Evolutionary conservation across 495 filamentous ascomycete species (phyloP), one percentile per base, ranked within the genome.

Genomic region (Neurospora sp.): DNA sequence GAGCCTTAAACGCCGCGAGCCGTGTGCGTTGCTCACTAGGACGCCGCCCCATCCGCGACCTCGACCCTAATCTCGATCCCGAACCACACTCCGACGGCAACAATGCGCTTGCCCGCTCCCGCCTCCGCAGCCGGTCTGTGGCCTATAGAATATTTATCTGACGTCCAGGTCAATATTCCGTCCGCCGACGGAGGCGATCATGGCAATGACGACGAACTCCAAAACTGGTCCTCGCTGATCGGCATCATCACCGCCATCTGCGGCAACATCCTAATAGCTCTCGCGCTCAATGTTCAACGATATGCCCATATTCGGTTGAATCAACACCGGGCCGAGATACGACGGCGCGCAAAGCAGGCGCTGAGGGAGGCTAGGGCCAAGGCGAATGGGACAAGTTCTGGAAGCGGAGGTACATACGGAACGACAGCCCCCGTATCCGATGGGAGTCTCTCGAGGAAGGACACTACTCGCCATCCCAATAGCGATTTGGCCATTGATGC

Each of bases 261-360:
- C 68, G 96, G 96, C 41, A 98, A 98, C 79, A 85, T 97, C 41
- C 85, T 99, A 71, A 98, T 99, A 44, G 96, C 94, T 5, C 87
- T 98, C 71, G 96, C 96, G 16, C 91, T 99, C 72, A 99, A 99
- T 75, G 93, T 96, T 68, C 96, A 98, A 80, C 92, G 96, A 70
- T 98, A 98, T 79, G 94, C 94, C 20, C 96, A 99, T 79, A 92
- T 96, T 71, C 87, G 91, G 44, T 87, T 98, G 69, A 83, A 87
- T 69, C 78, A 83, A 40, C 79, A 80, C 68, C 79, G 78, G 18
- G 69, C 77, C 22, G 78, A 80, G 68, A 74, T 79, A 22, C 76
- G 81, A 69, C 85, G 88, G 80, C 87, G 85, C 70, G 88, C 89
- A 40, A 85, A 85, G 35, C 84, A 88, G 71, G 82, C 80, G 76